Percentiles rank a stretch among this genome's conserved stretches.
Conservation (phyloP, 2,329 filamentous ascomycete species). For the Claviceps sp. region DNA sequence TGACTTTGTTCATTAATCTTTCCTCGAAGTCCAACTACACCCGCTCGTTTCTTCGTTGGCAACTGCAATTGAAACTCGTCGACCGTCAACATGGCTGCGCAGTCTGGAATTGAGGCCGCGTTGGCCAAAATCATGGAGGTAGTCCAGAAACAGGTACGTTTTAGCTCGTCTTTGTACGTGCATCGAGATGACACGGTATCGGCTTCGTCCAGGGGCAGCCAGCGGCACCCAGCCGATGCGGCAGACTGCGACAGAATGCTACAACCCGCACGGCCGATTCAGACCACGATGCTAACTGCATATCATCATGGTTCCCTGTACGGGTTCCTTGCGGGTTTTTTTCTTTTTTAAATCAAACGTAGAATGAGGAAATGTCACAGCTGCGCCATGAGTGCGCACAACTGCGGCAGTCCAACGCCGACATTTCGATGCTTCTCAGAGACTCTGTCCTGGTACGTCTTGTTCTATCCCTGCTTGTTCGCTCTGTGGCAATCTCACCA, state of each 20-base stretch:
- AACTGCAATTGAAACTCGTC: not conserved
- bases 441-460: slow-evolving; percentile 10
- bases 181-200: slow-evolving; percentile 3
- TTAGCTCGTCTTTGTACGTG: not conserved
- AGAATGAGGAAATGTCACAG: slow-evolving; percentile 13
- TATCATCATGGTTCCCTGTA: not conserved
- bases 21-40: not conserved
- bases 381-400: slow-evolving; percentile 12
- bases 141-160: slow-evolving; percentile 11
- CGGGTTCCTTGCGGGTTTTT: not conserved
- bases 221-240: not conserved
- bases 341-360: not conserved
- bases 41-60: not conserved
- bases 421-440: slow-evolving; percentile 12
- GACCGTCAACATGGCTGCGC: slow-evolving; percentile 5
- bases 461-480: not conserved
- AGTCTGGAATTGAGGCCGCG: slow-evolving; percentile 9
- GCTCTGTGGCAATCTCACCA: not conserved
- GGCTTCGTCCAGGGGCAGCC: not conserved
- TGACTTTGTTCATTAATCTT: not conserved
- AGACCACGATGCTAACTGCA: not conserved
- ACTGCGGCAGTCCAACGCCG: slow-evolving; percentile 12
- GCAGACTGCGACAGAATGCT: not conserved
- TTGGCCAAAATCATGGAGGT: slow-evolving; percentile 11
- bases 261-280: not conserved